Percentiles rank a stretch among this genome's conserved stretches.
phyloP scores from a whole-genome alignment of 2,329 filamentous ascomycete species.

The Biscogniauxia sp. region DNA sequence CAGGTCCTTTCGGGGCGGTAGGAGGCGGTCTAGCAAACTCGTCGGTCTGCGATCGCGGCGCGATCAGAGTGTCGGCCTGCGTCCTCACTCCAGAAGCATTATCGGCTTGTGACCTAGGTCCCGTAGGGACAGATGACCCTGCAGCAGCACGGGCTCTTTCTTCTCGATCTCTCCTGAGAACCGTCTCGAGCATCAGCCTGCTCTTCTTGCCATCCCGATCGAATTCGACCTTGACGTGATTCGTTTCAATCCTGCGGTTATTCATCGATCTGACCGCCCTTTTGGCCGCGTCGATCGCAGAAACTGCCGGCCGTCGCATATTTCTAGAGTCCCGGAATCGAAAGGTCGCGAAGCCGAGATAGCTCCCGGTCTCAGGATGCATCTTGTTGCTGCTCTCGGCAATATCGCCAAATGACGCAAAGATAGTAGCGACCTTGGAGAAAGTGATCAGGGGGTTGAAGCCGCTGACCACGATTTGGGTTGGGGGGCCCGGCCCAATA shows the following conservation, averaged over 20 bases:
- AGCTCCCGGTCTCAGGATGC: conserved; percentile 90
- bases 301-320: conserved; percentile 53
- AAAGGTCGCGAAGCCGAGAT: conserved; percentile 89
- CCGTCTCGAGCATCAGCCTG: conserved; percentile 71
- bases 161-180: conserved; percentile 66
- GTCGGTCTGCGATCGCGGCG: conserved; percentile 35
- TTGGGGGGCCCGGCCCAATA: conserved; percentile 83
- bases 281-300: conserved; percentile 78
- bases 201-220: conserved; percentile 87
- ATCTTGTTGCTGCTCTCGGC: conserved; percentile 90
- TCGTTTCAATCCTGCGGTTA: conserved; percentile 75
- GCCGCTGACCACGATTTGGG: conserved; percentile 90
- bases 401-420: conserved; percentile 82
- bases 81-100: conserved; percentile 1
- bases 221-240: conserved; percentile 76
- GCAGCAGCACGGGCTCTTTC: conserved; percentile 43
- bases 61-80: conserved; percentile 5
- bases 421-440: conserved; percentile 71
- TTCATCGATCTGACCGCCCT: conserved; percentile 75
- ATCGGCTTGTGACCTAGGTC: conserved; percentile 32
- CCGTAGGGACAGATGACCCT: conserved; percentile 23
- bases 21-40: conserved; percentile 66
- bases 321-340: conserved; percentile 74
- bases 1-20: conserved; percentile 83
- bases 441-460: conserved; percentile 89